These are phyloP conservation scores for Grosmannia penicillata DNA, from an alignment of 2,329 filamentous ascomycete species.

Conservation along the genomic window DNA sequence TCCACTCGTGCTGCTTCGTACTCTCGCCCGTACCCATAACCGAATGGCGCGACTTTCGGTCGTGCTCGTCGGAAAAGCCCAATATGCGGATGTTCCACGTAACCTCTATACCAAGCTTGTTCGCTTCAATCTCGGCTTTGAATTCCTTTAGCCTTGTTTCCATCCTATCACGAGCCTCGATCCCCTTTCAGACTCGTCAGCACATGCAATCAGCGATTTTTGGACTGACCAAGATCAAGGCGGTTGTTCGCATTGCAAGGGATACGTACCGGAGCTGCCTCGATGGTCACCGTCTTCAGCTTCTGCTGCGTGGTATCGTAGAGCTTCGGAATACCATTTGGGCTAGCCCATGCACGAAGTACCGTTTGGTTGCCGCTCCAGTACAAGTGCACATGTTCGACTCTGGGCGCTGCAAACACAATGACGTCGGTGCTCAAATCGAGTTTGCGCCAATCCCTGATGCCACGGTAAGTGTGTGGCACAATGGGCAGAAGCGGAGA, in stretches of 20 bases:
- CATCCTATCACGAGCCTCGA: not conserved
- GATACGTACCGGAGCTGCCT: constrained; percentile 11
- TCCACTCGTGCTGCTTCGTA: constrained; percentile 13
- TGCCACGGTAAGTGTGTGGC: not conserved
- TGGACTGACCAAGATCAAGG: not conserved
- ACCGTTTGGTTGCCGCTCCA: constrained; percentile 20
- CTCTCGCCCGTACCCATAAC: constrained; percentile 3
- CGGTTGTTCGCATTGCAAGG: not conserved
- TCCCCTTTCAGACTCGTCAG: not conserved
- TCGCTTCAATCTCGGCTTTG: not conserved
- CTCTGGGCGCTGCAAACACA: constrained; percentile 8
- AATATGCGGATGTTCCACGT: not conserved
- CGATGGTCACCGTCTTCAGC: constrained; percentile 13
- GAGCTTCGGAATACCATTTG: constrained; percentile 13
- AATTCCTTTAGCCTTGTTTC: not conserved
- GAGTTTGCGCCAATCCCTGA: constrained; percentile 10
- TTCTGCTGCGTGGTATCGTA: constrained; percentile 4
- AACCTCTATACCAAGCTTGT: not conserved
- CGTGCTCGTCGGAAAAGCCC: not conserved
- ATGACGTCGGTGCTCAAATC: constrained; percentile 10
- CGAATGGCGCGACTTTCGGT: not conserved
- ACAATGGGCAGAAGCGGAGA: not conserved
- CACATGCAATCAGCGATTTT: not conserved
- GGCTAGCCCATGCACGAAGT: constrained; percentile 17
- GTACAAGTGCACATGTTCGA: constrained; percentile 14